phyloP scores from a whole-genome alignment of 345 rosid genomes.

The Mangifera indica region DNA sequence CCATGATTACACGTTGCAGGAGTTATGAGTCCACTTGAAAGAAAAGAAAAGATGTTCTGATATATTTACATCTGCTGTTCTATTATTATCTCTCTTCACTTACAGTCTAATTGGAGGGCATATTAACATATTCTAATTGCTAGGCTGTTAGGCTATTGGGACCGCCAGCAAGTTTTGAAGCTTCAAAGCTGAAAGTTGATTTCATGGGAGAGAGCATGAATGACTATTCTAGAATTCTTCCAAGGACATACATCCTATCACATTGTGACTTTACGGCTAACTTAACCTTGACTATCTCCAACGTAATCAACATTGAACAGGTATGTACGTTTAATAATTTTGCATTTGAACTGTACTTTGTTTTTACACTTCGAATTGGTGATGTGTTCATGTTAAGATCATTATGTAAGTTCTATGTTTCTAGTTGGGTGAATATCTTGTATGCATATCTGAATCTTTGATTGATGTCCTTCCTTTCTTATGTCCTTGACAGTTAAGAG shows the following conservation, averaged over 20 bases:
- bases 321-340: constrained; percentile 28
- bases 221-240: constrained; percentile 48
- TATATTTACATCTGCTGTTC: not conserved
- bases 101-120: constrained; percentile 8
- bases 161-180: constrained; percentile 83
- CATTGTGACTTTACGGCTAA: constrained; percentile 94
- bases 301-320: constrained; percentile 74
- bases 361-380: not conserved
- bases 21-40: too few relatives aligned
- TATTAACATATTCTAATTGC: constrained; percentile 10
- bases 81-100: constrained; percentile 8
- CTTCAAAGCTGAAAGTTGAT: constrained; percentile 78
- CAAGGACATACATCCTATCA: constrained; percentile 77
- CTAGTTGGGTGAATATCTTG: not conserved
- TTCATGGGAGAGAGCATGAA: constrained; percentile 38
- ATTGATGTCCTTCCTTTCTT: not conserved
- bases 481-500: constrained; percentile 49
- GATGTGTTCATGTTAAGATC: not conserved
- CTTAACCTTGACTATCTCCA: constrained; percentile 75
- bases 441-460: constrained; percentile 3
- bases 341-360: not conserved
- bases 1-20: not conserved
- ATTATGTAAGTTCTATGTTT: not conserved
- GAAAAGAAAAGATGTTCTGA: too few relatives aligned
- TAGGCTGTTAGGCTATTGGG: constrained; percentile 75